Evolutionary conservation across 2,329 filamentous ascomycete genomes (phyloP), one percentile per base, ranked within the genome.

Genomic region (Fusarium sublunatum): DNA sequence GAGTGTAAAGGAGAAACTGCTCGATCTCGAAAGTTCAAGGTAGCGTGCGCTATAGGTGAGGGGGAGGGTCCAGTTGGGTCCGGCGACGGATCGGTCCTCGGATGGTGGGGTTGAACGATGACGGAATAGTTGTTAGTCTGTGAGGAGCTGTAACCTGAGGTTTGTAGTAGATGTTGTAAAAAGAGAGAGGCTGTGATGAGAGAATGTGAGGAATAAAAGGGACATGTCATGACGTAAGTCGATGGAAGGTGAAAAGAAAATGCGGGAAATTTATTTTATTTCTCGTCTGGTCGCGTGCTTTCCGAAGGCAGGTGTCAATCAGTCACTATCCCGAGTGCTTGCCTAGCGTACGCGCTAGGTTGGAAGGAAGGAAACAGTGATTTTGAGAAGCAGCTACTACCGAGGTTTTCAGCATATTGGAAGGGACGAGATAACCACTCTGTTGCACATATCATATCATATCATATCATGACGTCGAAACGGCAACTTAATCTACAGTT

Each of bases 71-170:
- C 34, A 12, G 25, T 57, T 35, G 63, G 54, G 46, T 67, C 59
- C 59, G 55, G 43, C 35, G 58, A 58, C 53, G 35, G 59, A 65
- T 65, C 47, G 57, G 63, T 51, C 42, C 54, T 10, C n/a, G 11
- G 12, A 49, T 65, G 46, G 60, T 63, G 61, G 58, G 59, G 61
- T 49, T 22, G 46, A 49, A 59, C 41, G 58, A 66, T 67, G 63
- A 66, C 63, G 63, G 58, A 66, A 64, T 60, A 63, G 38, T 38
- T 51, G 50, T 47, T 58, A 45, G 49, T 31, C 15, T 49, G 38
- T 45, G 34, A 22, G 53, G 36, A 32, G 48, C 13, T 34, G 12
- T n/a, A 34, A 12, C 12, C 12, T 6, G 12, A 19, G 19, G 19
- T 19, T 19, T n/a, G 12, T 5, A 6, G 7, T 34, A 13, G 12